A percentile compares a stretch with the other conserved stretches of the same genome.
These are phyloP conservation scores for Pyronema domesticum DNA, from an alignment of 495 filamentous ascomycete genomes.

Conservation along the genomic window DNA sequence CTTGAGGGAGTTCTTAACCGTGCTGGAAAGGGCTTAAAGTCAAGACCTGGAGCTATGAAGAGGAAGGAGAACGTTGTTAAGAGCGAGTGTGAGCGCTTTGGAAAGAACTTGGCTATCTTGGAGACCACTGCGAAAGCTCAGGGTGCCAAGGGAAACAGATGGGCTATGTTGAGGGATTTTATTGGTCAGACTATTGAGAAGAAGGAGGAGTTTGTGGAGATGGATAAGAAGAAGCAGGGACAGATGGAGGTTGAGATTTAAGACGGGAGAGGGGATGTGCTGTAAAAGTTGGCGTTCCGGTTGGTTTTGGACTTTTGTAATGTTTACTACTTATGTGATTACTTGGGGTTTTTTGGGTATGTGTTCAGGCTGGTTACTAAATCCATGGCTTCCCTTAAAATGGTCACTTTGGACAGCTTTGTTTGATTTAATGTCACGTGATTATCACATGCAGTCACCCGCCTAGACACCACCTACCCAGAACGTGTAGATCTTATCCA, in stretches of 20 bases:
- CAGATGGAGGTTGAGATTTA: conserved; percentile 4
- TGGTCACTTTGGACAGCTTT: too few species aligned
- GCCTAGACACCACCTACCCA: too few species aligned
- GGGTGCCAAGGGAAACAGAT: conserved; percentile 3
- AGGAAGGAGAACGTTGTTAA: conserved; percentile 59
- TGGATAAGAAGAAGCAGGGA: conserved; percentile 1
- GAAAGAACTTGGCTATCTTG: conserved; percentile 55
- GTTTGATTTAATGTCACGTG: too few species aligned
- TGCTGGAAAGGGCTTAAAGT: conserved; percentile 49
- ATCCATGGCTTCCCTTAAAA: too few species aligned
- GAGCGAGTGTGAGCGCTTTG: conserved; percentile 66
- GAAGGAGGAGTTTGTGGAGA: conserved; percentile 23
- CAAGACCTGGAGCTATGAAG: conserved; percentile 63
- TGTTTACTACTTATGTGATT: background rate
- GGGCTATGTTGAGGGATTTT: conserved; percentile 26
- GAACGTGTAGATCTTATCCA: too few species aligned
- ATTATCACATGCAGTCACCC: too few species aligned
- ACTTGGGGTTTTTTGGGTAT: background rate
- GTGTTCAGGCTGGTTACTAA: background rate
- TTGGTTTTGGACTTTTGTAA: background rate
- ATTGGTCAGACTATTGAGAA: conserved; percentile 28
- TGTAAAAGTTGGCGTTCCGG: background rate
- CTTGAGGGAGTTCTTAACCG: conserved; percentile 31
- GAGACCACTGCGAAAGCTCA: conserved; percentile 18
- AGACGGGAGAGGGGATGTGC: background rate